phyloP scores from a whole-genome alignment of 768 basidiomycete genomes.

The Cyclocybe cylindracea region DNA sequence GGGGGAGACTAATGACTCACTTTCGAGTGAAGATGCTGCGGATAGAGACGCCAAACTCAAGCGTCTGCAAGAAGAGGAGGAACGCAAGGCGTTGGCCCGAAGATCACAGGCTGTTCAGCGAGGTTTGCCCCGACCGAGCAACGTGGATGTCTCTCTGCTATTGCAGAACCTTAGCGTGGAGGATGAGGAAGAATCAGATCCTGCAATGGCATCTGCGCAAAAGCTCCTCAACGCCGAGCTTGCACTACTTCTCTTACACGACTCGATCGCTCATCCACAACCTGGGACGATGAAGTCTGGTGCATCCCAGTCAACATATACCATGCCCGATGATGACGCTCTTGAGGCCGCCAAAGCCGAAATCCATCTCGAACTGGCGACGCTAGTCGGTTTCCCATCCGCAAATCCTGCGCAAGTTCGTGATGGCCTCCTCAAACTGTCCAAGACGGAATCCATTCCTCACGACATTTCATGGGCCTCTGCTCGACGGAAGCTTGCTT shows the following conservation, averaged over 20 bases:
- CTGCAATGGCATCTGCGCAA: slow-evolving; percentile 50
- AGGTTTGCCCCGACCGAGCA: slow-evolving; percentile 82
- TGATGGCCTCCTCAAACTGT: slow-evolving; percentile 67
- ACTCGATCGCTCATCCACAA: slow-evolving; percentile 83
- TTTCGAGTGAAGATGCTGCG: slow-evolving; percentile 86
- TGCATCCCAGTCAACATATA: slow-evolving; percentile 65
- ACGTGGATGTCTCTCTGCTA: slow-evolving; percentile 71
- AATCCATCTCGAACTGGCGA: slow-evolving; percentile 82
- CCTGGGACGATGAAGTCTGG: slow-evolving; percentile 85
- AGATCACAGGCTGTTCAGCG: slow-evolving; percentile 81
- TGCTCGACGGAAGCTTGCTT: slow-evolving; percentile 61
- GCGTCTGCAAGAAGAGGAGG: slow-evolving; percentile 72
- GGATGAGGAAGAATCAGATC: slow-evolving; percentile 40
- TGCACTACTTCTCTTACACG: slow-evolving; percentile 78
- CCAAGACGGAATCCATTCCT: slow-evolving; percentile 62
- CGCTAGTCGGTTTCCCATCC: slow-evolving; percentile 80
- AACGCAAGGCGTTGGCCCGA: slow-evolving; percentile 76
- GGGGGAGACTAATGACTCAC: slow-evolving; percentile 21
- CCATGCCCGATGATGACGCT: slow-evolving; percentile 75
- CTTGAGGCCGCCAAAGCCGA: slow-evolving; percentile 67
- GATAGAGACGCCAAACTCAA: slow-evolving; percentile 81
- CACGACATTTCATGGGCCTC: slow-evolving; percentile 72
- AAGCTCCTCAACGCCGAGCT: slow-evolving; percentile 78
- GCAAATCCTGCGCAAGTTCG: slow-evolving; percentile 80
- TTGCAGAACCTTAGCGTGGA: slow-evolving; percentile 58